Evolutionary conservation across 2,329 filamentous ascomycete species (phyloP).

Genomic region (Hypoxylon sp.): DNA sequence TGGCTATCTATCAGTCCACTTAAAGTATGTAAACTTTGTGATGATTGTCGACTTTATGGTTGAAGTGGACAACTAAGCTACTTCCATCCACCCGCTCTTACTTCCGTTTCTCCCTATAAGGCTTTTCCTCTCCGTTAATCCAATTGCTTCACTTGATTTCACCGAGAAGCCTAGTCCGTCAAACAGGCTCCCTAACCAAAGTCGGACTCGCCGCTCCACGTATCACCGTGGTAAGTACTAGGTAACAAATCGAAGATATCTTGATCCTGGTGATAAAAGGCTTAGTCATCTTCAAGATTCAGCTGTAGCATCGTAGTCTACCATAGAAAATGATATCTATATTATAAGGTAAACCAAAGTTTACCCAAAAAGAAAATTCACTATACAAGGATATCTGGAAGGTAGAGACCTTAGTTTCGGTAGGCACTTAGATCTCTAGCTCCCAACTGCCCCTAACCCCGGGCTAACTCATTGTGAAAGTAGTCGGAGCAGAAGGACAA

Average conservation of each 20-base stretch:
- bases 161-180: constrained; percentile 15
- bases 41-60: not conserved
- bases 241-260: too few species aligned
- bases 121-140: constrained; percentile 8
- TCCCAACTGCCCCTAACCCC: too few species aligned
- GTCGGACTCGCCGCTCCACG: constrained; percentile 72
- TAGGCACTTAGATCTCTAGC: too few species aligned
- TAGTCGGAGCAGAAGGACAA: not conserved
- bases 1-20: too few species aligned
- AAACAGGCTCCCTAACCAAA: constrained; percentile 65
- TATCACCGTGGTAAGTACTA: constrained; percentile 80
- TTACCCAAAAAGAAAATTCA: not conserved
- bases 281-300: not conserved
- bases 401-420: too few species aligned
- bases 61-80: not conserved
- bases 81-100: constrained; percentile 25
- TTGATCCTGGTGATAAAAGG: too few species aligned
- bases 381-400: too few species aligned
- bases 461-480: not conserved
- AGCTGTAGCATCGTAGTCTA: not conserved
- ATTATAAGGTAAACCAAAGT: not conserved
- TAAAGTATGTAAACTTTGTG: too few species aligned
- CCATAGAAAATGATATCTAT: too few species aligned
- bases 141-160: constrained; percentile 1
- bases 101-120: constrained; percentile 7